Evolutionary conservation across 257 asterid species (phyloP).

Genomic region (Gentiana dahurica): DNA sequence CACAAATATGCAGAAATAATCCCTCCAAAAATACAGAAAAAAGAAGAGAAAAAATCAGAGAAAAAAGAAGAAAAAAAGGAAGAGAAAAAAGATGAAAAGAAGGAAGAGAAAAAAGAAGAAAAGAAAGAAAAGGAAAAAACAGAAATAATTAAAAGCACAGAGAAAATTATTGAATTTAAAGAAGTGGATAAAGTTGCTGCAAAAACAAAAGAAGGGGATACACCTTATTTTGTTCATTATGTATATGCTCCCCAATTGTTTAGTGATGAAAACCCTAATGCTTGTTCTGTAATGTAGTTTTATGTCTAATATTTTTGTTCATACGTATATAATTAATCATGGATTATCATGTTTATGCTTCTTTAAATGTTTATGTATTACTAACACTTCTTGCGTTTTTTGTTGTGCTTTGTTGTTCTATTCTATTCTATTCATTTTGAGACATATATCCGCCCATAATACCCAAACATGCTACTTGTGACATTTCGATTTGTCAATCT

Average conservation of each 20-base stretch:
- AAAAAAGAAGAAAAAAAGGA: slow-evolving; percentile 1
- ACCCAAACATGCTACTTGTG: too few species aligned
- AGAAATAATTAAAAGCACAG: slow-evolving; percentile 24
- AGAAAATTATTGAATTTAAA: slow-evolving; percentile 35
- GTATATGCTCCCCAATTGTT: slow-evolving; percentile 72
- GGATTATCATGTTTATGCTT: too few species aligned
- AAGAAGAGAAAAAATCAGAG: background rate
- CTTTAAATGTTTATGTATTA: too few species aligned
- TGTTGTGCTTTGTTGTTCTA: too few species aligned
- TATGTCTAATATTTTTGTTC: too few species aligned
- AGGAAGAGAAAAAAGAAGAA: background rate
- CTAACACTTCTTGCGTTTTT: too few species aligned
- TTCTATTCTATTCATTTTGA: too few species aligned
- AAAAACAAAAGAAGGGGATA: slow-evolving; percentile 23
- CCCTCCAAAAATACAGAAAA: slow-evolving; percentile 3
- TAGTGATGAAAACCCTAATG: slow-evolving; percentile 84
- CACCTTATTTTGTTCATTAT: slow-evolving; percentile 57
- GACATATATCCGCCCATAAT: too few species aligned
- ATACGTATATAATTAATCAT: too few species aligned
- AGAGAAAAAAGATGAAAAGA: too few species aligned
- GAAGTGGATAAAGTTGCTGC: slow-evolving; percentile 48
- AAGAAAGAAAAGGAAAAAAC: slow-evolving; percentile 9
- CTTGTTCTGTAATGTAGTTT: slow-evolving; percentile 47
- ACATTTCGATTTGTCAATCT: too few species aligned
- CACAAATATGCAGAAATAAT: slow-evolving; percentile 53